Base-by-base conservation (phyloP, 352 stramenopile species). In the Phytophthora litchii region DNA sequence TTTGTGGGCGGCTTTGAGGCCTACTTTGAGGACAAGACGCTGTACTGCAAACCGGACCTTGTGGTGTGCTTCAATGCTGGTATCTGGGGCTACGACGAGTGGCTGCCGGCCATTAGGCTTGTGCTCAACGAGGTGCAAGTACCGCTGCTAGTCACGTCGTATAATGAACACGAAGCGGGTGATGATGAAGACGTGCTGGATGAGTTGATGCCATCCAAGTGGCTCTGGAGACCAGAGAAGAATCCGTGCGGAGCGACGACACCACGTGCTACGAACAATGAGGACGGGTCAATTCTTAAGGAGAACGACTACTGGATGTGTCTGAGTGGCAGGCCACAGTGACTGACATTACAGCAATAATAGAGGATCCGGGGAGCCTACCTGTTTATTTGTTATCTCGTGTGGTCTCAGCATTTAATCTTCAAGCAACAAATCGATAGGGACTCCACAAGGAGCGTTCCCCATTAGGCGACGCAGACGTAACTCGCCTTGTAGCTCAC, bases 271-370 rank as follows among this genome's bases (percentile, higher is more conserved):
- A 95, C 80, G 5, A 73, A 67, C 49, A 91, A 93, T 36, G 51
- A 49, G 10, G 63, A 87, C 29, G 80, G 79, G 21, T 77, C 67
- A 12, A 52, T 83, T 19, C 71, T 95, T 12, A 74, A 75, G 21
- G 86, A 95, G 65, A 95, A 95, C 38, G 67, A 89, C 54, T 88
- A 83, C 56, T 95, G 86, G 83, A 89, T 91, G 79, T 95, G 83
- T 60, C 65, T 93, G 20, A 78, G 69, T 17, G 73, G 60, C 16
- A 54, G 53, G 44, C 20, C 19, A 64, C 5, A 59, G 36, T 56
- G 27, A 27, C 23, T 27, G 23, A 5, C 23, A 27, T 3, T 27
- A 27, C 23, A 27, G 5, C 23, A 27, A 27, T 27, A 47, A 67
- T 41, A 67, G 29, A 14, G 32, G 25, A 13, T 34, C 20, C 35